These are phyloP conservation scores for Babesia bigemina DNA, from an alignment of 169 alveolate species.

Conservation along the genomic window DNA sequence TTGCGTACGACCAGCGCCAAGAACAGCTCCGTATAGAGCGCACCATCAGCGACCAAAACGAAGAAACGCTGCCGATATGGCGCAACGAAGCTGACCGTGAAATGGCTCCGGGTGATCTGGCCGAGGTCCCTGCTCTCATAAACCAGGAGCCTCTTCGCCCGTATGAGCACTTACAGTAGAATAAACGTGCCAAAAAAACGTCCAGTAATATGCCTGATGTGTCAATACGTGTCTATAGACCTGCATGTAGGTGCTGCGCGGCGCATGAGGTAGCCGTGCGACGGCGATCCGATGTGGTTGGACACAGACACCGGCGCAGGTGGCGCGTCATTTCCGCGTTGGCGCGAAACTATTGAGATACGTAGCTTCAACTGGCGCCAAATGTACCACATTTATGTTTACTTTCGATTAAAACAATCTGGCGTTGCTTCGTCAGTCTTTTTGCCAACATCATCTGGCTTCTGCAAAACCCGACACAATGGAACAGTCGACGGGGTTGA, in stretches of 20 bases:
- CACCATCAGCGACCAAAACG: slow-evolving; percentile 39
- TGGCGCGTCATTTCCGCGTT: slow-evolving; percentile 41
- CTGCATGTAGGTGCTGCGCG: too few species aligned
- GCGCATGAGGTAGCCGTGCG: too few species aligned
- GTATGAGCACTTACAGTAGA: slow-evolving; percentile 11
- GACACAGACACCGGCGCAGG: too few species aligned
- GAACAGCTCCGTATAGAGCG: slow-evolving; percentile 25
- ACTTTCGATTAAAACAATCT: too few species aligned
- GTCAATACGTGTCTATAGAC: too few species aligned
- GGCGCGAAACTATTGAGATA: too few species aligned
- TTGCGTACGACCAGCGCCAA: slow-evolving; percentile 46
- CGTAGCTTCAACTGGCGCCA: too few species aligned
- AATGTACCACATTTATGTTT: too few species aligned
- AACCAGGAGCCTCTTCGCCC: background rate
- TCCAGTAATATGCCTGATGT: background rate
- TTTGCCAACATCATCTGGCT: too few species aligned
- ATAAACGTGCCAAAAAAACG: background rate
- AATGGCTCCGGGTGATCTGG: slow-evolving; percentile 7
- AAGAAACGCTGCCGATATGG: slow-evolving; percentile 63
- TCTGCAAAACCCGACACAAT: background rate
- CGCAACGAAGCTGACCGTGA: slow-evolving; percentile 5
- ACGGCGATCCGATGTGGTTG: too few species aligned
- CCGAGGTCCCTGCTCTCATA: background rate
- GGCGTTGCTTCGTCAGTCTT: too few species aligned
- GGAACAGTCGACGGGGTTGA: slow-evolving; percentile 51